Base-by-base conservation (phyloP, 805 yeast genomes). In the Candida coleopterorum region DNA sequence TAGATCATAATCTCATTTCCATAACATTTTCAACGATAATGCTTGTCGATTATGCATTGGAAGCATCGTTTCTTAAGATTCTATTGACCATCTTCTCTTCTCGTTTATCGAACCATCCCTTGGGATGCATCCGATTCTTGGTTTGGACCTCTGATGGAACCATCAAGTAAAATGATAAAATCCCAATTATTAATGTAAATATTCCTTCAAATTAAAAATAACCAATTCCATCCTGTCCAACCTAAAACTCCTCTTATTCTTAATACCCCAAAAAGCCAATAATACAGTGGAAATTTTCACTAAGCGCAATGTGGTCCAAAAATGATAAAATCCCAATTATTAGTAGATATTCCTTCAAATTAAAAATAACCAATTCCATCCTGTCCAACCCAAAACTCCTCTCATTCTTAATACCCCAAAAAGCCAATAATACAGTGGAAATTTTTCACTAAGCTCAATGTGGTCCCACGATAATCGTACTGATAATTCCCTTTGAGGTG, bases 311-410 rank as follows among this genome's bases (percentile, higher is more conserved):
- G 63, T 50, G 2, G 63, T 53, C 67, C 56, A 68, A 68, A 0
- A 83, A 72, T 20, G 79, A 58, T 39, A n/a, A n/a, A n/a, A n/a
- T n/a, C n/a, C n/a, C n/a, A n/a, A n/a, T n/a, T n/a, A n/a, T n/a
- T n/a, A n/a, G n/a, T n/a, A n/a, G n/a, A n/a, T n/a, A n/a, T n/a
- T n/a, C n/a, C n/a, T n/a, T n/a, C n/a, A n/a, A n/a, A 81, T 62
- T n/a, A 80, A 48, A 46, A 80, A 80, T 20, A 80, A 57, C 77
- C 80, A 80, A 27, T 70, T 62, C 86, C 86, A 80, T 18, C 83
- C 81, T 6, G 56, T 56, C 52, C 62, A 56, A 3, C 75, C 70
- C 10, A 45, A 41, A 2, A 48, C 39, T 12, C 76, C 78, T 22
- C 74, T 59, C 55, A 80, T 58, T 37, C 64, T 65, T 34, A 78